These are phyloP conservation scores for Moesziomyces globuligerus DNA, from an alignment of 1,284 basidiomycete genomes.

Conservation along the genomic window DNA sequence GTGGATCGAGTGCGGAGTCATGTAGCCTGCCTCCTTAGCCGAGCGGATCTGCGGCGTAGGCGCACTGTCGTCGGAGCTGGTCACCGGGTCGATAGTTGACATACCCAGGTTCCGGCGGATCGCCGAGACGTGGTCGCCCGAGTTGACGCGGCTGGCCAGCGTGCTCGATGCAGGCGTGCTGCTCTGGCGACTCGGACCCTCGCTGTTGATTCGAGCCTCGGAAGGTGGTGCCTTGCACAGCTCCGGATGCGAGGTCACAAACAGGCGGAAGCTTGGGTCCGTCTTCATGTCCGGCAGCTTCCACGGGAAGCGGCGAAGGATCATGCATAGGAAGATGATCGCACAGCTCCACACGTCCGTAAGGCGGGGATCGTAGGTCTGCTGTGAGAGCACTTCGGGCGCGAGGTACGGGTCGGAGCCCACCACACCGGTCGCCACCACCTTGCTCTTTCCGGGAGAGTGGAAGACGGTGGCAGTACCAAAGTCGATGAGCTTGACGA, in stretches of 20 bases:
- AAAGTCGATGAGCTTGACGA: slow-evolving; percentile 99
- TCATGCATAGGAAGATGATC: slow-evolving; percentile 99
- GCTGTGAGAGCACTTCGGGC: slow-evolving; percentile 85
- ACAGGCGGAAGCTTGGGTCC: slow-evolving; percentile 89
- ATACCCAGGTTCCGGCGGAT: slow-evolving; percentile 34
- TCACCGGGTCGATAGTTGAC: slow-evolving; percentile 24
- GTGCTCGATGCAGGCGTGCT: slow-evolving; percentile 32
- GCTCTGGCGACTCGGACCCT: slow-evolving; percentile 29
- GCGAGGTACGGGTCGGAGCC: slow-evolving; percentile 98
- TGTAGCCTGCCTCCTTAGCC: slow-evolving; percentile 61
- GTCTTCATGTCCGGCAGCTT: slow-evolving; percentile 95
- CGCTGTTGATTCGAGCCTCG: slow-evolving; percentile 29
- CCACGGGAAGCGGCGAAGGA: slow-evolving; percentile 97
- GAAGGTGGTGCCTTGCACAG: slow-evolving; percentile 70
- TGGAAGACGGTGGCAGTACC: slow-evolving; percentile 99
- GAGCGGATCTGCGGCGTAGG: slow-evolving; percentile 49
- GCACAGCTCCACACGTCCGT: slow-evolving; percentile 98
- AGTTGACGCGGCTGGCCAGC: slow-evolving; percentile 39
- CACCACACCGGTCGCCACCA: slow-evolving; percentile 84
- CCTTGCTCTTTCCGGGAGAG: slow-evolving; percentile 78
- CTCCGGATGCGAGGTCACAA: slow-evolving; percentile 91
- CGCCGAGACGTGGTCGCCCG: slow-evolving; percentile 38
- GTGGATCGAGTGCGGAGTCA: slow-evolving; percentile 52
- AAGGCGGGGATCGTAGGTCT: slow-evolving; percentile 92
- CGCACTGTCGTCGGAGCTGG: slow-evolving; percentile 21